These are phyloP conservation scores for Coemansia sp. DNA, from an alignment of 192 early-diverging fungal species.

Conservation along the genomic window DNA sequence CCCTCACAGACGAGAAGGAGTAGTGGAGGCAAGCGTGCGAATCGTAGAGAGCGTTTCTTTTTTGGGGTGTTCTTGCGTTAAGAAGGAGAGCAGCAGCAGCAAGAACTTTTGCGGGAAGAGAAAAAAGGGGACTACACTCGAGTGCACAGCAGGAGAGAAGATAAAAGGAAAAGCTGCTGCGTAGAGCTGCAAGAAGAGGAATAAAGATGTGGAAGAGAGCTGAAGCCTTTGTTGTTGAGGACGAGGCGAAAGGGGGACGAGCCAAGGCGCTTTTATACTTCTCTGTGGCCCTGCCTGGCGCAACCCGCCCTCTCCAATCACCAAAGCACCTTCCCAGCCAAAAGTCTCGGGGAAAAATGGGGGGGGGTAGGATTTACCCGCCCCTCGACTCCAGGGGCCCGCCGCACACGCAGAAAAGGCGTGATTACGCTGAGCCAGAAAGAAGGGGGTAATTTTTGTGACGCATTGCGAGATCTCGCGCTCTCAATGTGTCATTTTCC, in stretches of 20 bases:
- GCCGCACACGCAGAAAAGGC: background rate
- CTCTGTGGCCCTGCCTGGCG: background rate
- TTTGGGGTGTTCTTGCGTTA: conserved; percentile 1
- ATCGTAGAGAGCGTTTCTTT: background rate
- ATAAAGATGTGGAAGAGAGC: background rate
- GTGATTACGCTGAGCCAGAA: background rate
- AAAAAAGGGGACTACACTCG: background rate
- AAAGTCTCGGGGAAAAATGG: conserved; percentile 3
- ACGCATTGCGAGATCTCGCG: no score
- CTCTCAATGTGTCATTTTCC: no score
- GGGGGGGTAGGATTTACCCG: conserved; percentile 2
- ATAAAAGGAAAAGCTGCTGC: background rate
- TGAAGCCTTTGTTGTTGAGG: conserved; percentile 4
- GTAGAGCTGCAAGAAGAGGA: background rate
- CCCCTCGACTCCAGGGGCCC: background rate
- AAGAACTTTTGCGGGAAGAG: background rate
- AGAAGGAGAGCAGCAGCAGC: background rate
- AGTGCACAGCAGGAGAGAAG: background rate
- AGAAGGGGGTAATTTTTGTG: no score
- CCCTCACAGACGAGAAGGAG: conserved; percentile 6
- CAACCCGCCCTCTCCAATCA: background rate
- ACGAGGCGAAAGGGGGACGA: background rate
- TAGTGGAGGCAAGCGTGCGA: background rate
- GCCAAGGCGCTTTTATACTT: conserved; percentile 2
- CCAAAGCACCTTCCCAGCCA: conserved; percentile 1